Evolutionary conservation across 768 basidiomycete genomes (phyloP), one percentile per base, ranked within the genome.

Genomic region (Lactarius sp.): DNA sequence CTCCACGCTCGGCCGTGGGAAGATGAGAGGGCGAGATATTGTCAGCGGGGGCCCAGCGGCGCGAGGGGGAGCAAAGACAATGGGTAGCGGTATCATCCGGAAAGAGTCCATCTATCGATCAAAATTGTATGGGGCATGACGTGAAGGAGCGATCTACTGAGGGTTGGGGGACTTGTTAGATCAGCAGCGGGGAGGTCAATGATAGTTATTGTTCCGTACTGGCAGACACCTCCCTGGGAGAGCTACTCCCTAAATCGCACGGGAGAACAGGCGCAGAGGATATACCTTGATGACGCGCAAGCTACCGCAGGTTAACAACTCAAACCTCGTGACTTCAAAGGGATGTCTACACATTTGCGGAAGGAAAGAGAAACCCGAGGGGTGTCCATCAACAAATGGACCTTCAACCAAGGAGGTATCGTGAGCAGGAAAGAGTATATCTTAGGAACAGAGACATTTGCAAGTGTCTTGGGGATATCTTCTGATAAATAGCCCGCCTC

Each of bases 211-310:
- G 13, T 20, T 20, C 41, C 18, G 18, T 50, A 6, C 36, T 33
- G 13, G 37, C 33, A 42, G 22, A 56, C 12, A 44, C 9, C n/a
- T 4, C 31, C 39, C 22, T 20, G 8, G 1, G 31, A 49, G 36
- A 39, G 47, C 2, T 33, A 27, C 18, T 41, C 31, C 42, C 37
- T 12, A n/a, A 41, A 9, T 27, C 49, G 12, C 47, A 56, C 7
- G 47, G 34, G 31, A 50, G 41, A 34, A 16, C 37, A 31, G 14
- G 37, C 18, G 12, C 20, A 42, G 27, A 61, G 41, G 34, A 46
- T 56, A 36, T 57, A 62, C 55, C 49, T 51, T 42, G 20, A 42
- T 53, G 20, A 20, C 27, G 50, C 27, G 41, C 36, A 34, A 51
- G 20, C 39, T 16, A 20, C 10, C 22, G 41, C 33, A 20, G 34